A percentile compares a stretch with the other conserved stretches of the same genome.
These are phyloP conservation scores for Leccinellum rugosiceps DNA, from an alignment of 768 basidiomycete genomes.

Conservation along the genomic window DNA sequence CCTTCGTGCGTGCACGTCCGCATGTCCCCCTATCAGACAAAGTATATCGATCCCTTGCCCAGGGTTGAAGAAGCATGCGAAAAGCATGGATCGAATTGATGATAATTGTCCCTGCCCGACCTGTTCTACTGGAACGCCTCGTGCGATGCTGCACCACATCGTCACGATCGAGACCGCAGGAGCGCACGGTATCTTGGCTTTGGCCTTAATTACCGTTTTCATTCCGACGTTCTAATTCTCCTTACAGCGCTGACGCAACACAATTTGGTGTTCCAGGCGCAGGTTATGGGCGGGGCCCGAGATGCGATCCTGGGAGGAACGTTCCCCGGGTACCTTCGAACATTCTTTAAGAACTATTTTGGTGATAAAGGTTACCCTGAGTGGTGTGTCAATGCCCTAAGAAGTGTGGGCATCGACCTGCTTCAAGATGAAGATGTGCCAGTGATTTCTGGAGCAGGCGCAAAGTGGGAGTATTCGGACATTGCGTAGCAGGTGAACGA, in stretches of 20 bases:
- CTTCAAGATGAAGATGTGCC: conserved; percentile 51
- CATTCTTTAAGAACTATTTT: conserved; percentile 79
- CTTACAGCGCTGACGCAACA: conserved; percentile 72
- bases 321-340: conserved; percentile 74
- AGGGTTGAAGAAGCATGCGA: conserved; percentile 62
- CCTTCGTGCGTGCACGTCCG: conserved; percentile 47
- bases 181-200: conserved; percentile 64
- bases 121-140: conserved; percentile 60
- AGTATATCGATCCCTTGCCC: conserved; percentile 8
- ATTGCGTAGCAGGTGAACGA: conserved; percentile 16
- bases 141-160: conserved; percentile 74
- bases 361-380: conserved; percentile 74
- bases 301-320: conserved; percentile 74
- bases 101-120: conserved; percentile 83
- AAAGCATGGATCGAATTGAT: conserved; percentile 72
- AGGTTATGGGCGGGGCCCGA: conserved; percentile 81
- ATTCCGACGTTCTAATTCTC: conserved; percentile 8
- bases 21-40: not conserved
- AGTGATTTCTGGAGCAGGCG: conserved; percentile 58
- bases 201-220: conserved; percentile 16
- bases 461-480: conserved; percentile 80
- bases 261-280: conserved; percentile 83
- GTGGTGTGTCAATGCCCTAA: conserved; percentile 86
- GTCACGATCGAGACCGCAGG: conserved; percentile 78
- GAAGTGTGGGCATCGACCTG: conserved; percentile 80